Conservation (phyloP, 2,329 filamentous ascomycete species). For the Orbilia javanica region DNA sequence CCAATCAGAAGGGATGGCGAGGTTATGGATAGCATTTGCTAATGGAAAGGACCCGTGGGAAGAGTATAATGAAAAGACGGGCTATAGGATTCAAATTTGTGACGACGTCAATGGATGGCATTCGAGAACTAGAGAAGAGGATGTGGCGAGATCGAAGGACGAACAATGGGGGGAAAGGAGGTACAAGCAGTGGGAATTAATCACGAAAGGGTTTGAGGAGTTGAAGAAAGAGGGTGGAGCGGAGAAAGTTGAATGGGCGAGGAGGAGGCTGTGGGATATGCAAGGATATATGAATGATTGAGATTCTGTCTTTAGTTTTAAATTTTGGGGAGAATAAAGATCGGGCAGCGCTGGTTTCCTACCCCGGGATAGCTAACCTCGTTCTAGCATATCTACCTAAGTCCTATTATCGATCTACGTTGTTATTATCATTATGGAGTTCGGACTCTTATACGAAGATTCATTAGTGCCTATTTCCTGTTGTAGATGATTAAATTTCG, state of each 20-base stretch:
- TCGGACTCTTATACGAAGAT: too few relatives aligned
- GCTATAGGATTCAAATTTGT: constrained; percentile 47
- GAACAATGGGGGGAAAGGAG: constrained; percentile 52
- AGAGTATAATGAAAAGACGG: constrained; percentile 35
- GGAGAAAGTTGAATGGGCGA: constrained; percentile 40
- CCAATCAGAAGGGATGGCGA: constrained; percentile 59
- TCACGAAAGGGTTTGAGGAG: constrained; percentile 30
- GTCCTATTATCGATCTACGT: too few relatives aligned
- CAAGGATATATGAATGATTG: constrained; percentile 23
- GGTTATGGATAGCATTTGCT: constrained; percentile 60
- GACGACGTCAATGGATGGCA: constrained; percentile 55
- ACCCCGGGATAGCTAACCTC: too few relatives aligned
- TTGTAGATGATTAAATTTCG: too few relatives aligned
- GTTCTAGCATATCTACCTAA: too few relatives aligned
- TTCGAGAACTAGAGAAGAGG: constrained; percentile 35
- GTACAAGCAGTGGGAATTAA: constrained; percentile 39
- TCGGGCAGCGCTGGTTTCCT: too few relatives aligned
- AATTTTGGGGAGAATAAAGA: constrained; percentile 32
- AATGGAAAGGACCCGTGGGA: constrained; percentile 52
- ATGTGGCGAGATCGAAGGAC: constrained; percentile 31
- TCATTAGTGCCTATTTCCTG: too few relatives aligned
- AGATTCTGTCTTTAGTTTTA: constrained; percentile 39
- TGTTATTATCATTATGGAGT: too few relatives aligned
- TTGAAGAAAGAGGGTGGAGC: constrained; percentile 31
- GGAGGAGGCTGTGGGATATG: constrained; percentile 41